Base-by-base conservation (phyloP, 208 protist species). In the Leishmania arabica region DNA sequence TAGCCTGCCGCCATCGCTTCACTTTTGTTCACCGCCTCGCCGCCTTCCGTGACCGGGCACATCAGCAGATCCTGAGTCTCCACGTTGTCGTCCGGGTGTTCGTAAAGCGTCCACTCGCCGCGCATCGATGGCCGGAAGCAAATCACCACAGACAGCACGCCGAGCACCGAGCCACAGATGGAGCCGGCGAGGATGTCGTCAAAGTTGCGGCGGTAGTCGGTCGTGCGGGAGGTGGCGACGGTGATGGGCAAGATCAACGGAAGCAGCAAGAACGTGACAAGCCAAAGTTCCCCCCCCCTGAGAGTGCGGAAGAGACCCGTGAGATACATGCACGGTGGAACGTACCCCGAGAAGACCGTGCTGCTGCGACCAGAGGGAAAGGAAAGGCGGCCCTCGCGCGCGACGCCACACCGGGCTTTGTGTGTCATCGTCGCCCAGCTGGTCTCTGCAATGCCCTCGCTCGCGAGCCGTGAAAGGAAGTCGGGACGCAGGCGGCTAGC, bases 331-430 rank as follows among this genome's bases (percentile, higher is more conserved):
- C 90, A 89, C 73, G 95, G 87, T 7, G 92, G 83, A 31, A 89
- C 84, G 77, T 84, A 93, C 51, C 91, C 85, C 11, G 93, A 74
- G 84, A 99, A 98, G 62, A 88, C 85, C 5, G 92, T 87, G 15
- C 91, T 92, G 56, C 88, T 93, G 86, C 98, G 97, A 3, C 97
- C 97, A 3, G 89, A 95, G 17, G 97, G 97, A 73, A 99, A 99
- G 6, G 92, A 97, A 0, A 95, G 82, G 31, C 93, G 93, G 21
- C 91, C 91, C 42, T 93, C 86, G 42, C 87, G 82, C 31, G 90
- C 89, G n/a, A 88, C 90, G 49, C 90, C 78, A 72, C 91, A 88
- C 54, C 95, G 64, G 17, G 88, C 19, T 34, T 78, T 51, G 40
- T 86, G 68, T 8, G 75, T 86, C n/a, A 88, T 79, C 19, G 37